Base-by-base conservation (phyloP, 495 filamentous ascomycete species). In the Acidiella bohemica region DNA sequence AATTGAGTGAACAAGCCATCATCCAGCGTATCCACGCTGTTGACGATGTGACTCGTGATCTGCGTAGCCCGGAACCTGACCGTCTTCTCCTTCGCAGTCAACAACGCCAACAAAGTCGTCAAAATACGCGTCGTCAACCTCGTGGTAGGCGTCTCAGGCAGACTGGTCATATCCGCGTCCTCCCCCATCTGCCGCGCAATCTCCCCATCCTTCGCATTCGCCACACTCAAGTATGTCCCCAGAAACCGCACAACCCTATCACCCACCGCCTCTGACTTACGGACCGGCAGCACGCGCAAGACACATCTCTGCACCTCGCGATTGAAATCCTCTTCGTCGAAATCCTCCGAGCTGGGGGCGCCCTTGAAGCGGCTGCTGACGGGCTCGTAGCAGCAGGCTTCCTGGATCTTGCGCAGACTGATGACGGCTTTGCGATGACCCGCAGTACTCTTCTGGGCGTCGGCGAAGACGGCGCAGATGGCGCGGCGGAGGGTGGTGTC, bases 61-160 rank as follows among this genome's bases (percentile, higher is more conserved):
- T 99, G 90, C 0, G 87, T 84, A 8, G 85, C 73, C 42, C 90
- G 73, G 62, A 88, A 96, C 31, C 92, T 75, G 20, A 96, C 82
- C 33, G 75, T 76, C 61, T 93, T 95, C 60, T 99, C 90, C 58
- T 92, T 94, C 11, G 81, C 72, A 2, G 65, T 62, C 19, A 94
- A 59, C 11, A 93, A 56, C 20, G 81, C 79, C 10, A 85, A 63
- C 26, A 88, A 52, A 11, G 72, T 66, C 18, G 70, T 65, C 37
- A 92, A 68, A 11, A 97, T 62, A n/a, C 76, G 69, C 1, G 73
- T 65, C 0, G 81, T 81, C 16, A 96, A 68, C 27, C 87, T 76
- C 17, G 75, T 78, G 39, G 72, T 84, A 4, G 90, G 84, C 0
- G 84, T 93, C 46, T 93, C 84, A 20, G 72, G 67, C 52, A 81